Base-by-base conservation (phyloP, 805 yeast genomes). In the Candida quercuum region DNA sequence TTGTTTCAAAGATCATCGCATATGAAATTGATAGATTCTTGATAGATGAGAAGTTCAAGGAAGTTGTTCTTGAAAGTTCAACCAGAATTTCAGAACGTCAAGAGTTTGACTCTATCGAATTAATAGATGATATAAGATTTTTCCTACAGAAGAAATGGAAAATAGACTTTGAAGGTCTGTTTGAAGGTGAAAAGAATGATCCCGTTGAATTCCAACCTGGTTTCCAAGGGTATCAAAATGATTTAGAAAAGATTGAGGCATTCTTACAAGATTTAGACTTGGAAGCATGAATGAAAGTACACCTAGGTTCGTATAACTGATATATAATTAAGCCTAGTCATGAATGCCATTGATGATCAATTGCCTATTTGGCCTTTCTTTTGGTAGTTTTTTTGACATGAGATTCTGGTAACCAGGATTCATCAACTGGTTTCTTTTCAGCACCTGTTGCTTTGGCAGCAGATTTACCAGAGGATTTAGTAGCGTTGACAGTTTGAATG, bases 51-150 rank as follows among this genome's bases (percentile, higher is more conserved):
- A 69, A 67, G 30, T 65, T 76, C 36, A 50, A 57, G 34, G 61
- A 54, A 0, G 52, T 71, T 14, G 54, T 69, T 6, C 9, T 46
- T n/a, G 72, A 69, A 45, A 67, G 76, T 52, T 81, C 91, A 0
- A 45, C 50, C 13, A 61, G 86, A 47, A 82, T 85, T 35, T 51
- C 69, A 16, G 59, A 55, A 13, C 69, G 93, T 52, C 78, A 85
- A 47, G 86, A 78, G 42, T 80, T 84, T 0, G 95, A 85, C 60
- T 81, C 91, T 1, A 81, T 85, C 51, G 95, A 85, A 49, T 62
- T 85, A 47, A 66, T 85, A 20, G 95, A 84, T 57, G 94, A 84
- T 60, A 78, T 85, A 10, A 64, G 88, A 45, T 85, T 71, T 56
- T 81, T 78, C 45, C 56, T 85, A 32, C 51, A 51, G 1, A 47